Percentiles rank a stretch among this genome's conserved stretches.
Conservation (phyloP, 495 filamentous ascomycete species). For the Cercophora scortea region DNA sequence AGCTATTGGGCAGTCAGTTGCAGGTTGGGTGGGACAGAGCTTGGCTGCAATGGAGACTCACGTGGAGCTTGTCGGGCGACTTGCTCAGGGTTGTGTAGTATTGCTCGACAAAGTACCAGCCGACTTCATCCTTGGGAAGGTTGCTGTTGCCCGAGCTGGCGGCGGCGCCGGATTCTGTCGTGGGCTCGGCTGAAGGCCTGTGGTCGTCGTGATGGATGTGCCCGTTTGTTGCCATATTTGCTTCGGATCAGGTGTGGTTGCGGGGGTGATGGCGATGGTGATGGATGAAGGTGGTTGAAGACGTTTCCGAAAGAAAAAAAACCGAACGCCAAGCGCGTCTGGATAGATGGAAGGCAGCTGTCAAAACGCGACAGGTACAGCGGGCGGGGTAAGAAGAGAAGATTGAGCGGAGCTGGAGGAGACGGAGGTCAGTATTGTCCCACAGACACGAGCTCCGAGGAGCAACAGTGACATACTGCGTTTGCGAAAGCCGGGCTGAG, state of each 20-base stretch:
- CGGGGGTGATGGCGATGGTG: background rate
- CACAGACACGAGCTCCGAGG: background rate
- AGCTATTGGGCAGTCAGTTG: constrained; percentile 34
- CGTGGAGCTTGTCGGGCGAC: constrained; percentile 84
- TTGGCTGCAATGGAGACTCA: constrained; percentile 35
- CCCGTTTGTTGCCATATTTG: constrained; percentile 45
- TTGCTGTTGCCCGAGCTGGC: constrained; percentile 16
- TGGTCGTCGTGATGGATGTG: constrained; percentile 26
- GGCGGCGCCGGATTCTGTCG: constrained; percentile 13
- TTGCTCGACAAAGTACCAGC: constrained; percentile 98
- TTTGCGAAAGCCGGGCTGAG: too few species aligned
- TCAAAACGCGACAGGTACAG: background rate
- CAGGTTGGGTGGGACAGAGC: constrained; percentile 3
- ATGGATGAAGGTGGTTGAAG: background rate
- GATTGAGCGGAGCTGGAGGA: background rate
- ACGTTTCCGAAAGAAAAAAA: constrained; percentile 4
- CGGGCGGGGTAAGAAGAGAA: background rate
- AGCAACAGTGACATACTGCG: too few species aligned
- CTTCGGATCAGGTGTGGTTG: constrained; percentile 2
- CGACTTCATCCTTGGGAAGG: constrained; percentile 75
- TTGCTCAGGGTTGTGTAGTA: constrained; percentile 97
- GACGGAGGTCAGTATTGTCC: background rate
- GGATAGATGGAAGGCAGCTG: background rate
- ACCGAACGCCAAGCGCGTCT: constrained; percentile 6
- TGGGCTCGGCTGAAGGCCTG: constrained; percentile 11